These are phyloP conservation scores for Poronia punctata DNA, from an alignment of 495 filamentous ascomycete species.

Conservation along the genomic window DNA sequence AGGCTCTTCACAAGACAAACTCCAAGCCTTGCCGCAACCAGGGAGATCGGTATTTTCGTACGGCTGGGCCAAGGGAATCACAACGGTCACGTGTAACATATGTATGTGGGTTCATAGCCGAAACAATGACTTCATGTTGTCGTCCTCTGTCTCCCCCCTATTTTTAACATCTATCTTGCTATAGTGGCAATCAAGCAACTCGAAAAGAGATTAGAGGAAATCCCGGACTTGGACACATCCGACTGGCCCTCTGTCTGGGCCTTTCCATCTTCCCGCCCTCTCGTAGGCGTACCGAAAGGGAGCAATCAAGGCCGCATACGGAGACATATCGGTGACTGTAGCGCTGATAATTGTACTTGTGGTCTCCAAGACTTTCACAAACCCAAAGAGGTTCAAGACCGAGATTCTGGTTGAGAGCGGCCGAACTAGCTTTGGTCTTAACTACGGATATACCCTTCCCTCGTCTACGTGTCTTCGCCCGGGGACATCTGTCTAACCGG, in stretches of 20 bases:
- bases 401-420: too few species aligned
- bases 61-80: constrained; percentile 23
- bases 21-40: constrained; percentile 15
- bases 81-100: constrained; percentile 25
- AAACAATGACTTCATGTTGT: background rate
- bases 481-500: too few species aligned
- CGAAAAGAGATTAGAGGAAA: constrained; percentile 21
- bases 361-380: constrained; percentile 16
- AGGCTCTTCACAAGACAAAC: constrained; percentile 7
- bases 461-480: too few species aligned
- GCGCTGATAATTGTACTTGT: constrained; percentile 16
- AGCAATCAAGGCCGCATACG: constrained; percentile 12
- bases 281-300: constrained; percentile 20
- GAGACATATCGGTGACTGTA: constrained; percentile 22
- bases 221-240: constrained; percentile 9
- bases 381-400: too few species aligned
- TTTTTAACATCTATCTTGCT: background rate
- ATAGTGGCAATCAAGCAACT: constrained; percentile 21
- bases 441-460: too few species aligned
- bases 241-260: constrained; percentile 25
- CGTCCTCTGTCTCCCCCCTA: background rate
- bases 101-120: constrained; percentile 2
- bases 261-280: constrained; percentile 22
- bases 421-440: too few species aligned
- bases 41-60: constrained; percentile 25